Evolutionary conservation across 805 yeast genomes (phyloP), one percentile per base, ranked within the genome.

Genomic region (Saturnispora kantuleensis): DNA sequence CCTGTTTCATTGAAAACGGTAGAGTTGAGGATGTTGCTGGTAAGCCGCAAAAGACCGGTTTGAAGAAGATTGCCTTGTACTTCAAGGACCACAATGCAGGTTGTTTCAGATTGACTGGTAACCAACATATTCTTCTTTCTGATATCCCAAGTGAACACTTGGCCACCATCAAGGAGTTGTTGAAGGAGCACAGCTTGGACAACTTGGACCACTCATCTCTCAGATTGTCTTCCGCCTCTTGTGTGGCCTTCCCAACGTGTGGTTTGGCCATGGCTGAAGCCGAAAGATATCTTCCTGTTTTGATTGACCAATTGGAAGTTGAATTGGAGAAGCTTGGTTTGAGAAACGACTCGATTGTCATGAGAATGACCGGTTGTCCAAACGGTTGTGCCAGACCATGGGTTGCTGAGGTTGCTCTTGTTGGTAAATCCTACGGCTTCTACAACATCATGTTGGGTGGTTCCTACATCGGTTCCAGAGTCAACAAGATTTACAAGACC

Each of bases 351-450:
- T 81, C 95, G 7, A 75, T 90, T 53, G 95, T 88, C 18, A 84
- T 90, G 95, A 79, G 97, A 70, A 89, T 90, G 97, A 90, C 97
- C 29, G 97, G 97, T 46, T 90, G 97, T 74, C 97, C 97, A 45
- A 90, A 90, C 64, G 97, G 97, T 54, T 90, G 97, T 71, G 93
- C 97, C 18, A 80, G 97, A 65, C 97, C 97, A 28, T 90, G 97
- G 97, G 68, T 90, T 42, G 97, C 97, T 4, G 97, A 90, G 64
- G 79, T 90, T 47, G 97, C 97, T 0, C 73, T 88, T 48, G 94
- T 90, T 47, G 97, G 97, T 63, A 90, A 90, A 64, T 96, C 97
- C 0, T 79, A 74, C 51, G 95, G 95, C 42, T 88, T 94, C 13
- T 90, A 90, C 67, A 90, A 90, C 66, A 73, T 90, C 66, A 73